Evolutionary conservation across 2,329 filamentous ascomycete genomes (phyloP).

Genomic region (Aureobasidium sp.): DNA sequence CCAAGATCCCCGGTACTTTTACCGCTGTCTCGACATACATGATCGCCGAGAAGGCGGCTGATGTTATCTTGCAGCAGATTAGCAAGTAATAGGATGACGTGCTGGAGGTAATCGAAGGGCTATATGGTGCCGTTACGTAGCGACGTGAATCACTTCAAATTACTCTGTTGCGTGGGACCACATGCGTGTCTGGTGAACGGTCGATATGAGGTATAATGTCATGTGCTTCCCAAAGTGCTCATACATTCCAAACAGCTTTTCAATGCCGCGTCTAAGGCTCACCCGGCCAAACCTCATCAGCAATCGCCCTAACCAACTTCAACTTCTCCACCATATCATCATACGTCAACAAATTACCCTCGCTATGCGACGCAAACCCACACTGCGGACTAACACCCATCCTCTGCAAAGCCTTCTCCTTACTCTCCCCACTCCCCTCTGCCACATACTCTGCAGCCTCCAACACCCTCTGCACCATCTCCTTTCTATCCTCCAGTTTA

Average conservation of each 20-base stretch:
- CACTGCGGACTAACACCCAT: conserved; percentile 59
- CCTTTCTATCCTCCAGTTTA: conserved; percentile 35
- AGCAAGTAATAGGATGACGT: background rate
- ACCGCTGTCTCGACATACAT: conserved; percentile 46
- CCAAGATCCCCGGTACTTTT: conserved; percentile 47
- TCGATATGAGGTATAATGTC: no score
- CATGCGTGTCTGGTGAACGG: no score
- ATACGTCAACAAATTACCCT: conserved; percentile 56
- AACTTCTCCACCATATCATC: conserved; percentile 69
- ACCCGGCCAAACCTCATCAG: conserved; percentile 62
- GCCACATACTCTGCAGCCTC: conserved; percentile 57
- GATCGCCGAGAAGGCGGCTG: conserved; percentile 52
- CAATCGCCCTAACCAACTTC: conserved; percentile 59
- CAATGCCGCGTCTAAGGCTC: conserved; percentile 29
- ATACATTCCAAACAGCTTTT: no score
- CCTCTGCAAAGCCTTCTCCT: conserved; percentile 59
- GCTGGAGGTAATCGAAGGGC: background rate
- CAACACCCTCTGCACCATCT: conserved; percentile 37
- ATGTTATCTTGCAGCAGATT: conserved; percentile 36
- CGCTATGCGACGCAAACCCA: conserved; percentile 56
- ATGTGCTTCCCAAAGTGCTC: no score
- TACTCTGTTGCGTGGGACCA: no score
- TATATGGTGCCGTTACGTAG: no score
- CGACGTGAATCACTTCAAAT: no score
- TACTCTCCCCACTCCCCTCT: conserved; percentile 49